These are phyloP conservation scores for Hamamelis virginiana DNA, from an alignment of 164 flowering plant genomes.

Conservation along the genomic window DNA sequence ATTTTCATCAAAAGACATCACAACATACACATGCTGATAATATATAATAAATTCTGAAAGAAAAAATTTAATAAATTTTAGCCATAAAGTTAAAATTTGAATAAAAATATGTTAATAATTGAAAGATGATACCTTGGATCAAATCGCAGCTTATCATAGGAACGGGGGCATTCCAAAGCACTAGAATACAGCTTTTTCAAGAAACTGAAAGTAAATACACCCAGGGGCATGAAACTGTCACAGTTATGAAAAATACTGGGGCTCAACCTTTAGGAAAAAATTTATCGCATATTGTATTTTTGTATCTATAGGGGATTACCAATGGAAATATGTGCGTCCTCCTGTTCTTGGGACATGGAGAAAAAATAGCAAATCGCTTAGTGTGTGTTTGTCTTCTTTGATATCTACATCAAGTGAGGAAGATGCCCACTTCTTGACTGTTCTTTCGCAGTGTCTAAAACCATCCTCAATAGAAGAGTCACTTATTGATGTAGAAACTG, in stretches of 20 bases:
- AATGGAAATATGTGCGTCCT: conserved; percentile 88
- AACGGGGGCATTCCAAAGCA: conserved; percentile 81
- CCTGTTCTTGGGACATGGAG: conserved; percentile 97
- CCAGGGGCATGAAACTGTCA: too few relatives aligned
- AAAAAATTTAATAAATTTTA: too few relatives aligned
- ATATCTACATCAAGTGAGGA: conserved; percentile 49
- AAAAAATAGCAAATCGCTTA: conserved; percentile 80
- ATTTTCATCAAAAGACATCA: too few relatives aligned
- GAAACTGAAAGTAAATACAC: conserved; percentile 53
- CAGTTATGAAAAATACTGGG: neutral
- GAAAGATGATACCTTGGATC: conserved; percentile 67
- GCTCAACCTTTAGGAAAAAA: neutral
- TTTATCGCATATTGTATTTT: neutral
- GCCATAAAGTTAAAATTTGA: too few relatives aligned
- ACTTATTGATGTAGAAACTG: conserved; percentile 30
- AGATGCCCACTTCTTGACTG: conserved; percentile 71
- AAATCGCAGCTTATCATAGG: conserved; percentile 90
- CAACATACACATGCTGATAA: too few relatives aligned
- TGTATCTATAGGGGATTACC: conserved; percentile 38
- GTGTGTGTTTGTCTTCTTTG: conserved; percentile 57
- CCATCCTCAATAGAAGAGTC: conserved; percentile 39
- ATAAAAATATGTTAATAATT: too few relatives aligned
- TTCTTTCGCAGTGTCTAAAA: conserved; percentile 56
- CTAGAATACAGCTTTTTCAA: conserved; percentile 71
- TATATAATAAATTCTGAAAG: too few relatives aligned